These are phyloP conservation scores for Vinca minor DNA, from an alignment of 257 asterid genomes.

Conservation along the genomic window DNA sequence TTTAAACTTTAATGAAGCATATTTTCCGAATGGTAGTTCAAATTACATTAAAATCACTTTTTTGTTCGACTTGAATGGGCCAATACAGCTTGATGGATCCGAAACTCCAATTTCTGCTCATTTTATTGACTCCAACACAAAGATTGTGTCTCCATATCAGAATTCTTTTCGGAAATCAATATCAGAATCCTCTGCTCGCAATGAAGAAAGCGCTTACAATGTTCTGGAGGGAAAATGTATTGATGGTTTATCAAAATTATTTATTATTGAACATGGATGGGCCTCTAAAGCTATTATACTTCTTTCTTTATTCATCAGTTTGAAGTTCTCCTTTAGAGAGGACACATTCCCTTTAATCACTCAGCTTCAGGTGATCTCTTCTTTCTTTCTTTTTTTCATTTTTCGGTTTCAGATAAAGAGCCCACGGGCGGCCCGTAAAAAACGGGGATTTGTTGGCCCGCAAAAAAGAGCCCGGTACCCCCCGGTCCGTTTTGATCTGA, in stretches of 20 bases:
- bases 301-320: no score
- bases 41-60: conserved; percentile 18
- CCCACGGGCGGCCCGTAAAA: no score
- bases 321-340: no score
- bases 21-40: conserved; percentile 20
- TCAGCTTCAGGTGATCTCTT: no score
- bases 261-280: no score
- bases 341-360: no score
- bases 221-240: conserved; percentile 15
- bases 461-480: no score
- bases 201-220: conserved; percentile 8
- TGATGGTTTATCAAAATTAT: conserved; percentile 2
- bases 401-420: no score
- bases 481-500: no score
- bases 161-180: conserved; percentile 20
- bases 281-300: no score
- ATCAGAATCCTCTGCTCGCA: conserved; percentile 16
- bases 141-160: conserved; percentile 15
- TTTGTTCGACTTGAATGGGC: conserved; percentile 65
- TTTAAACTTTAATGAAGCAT: conserved; percentile 19
- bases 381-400: no score
- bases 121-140: conserved; percentile 22
- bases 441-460: no score
- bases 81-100: conserved; percentile 32
- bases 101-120: conserved; percentile 22